These are phyloP conservation scores for Trichoderma asperelloides DNA, from an alignment of 495 filamentous ascomycete genomes.

Conservation along the genomic window DNA sequence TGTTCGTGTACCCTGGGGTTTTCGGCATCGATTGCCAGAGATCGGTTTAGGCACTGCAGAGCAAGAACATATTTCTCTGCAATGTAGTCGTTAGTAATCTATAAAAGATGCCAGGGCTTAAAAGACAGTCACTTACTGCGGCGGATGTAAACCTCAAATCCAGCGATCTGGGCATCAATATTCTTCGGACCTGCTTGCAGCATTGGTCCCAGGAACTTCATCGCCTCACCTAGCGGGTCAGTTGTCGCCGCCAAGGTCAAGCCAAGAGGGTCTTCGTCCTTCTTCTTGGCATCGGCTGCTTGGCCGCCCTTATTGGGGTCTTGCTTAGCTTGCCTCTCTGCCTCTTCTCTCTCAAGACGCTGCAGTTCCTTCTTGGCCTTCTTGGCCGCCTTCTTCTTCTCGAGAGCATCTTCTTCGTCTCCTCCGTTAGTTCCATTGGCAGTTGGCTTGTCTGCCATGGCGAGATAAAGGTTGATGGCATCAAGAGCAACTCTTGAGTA, in stretches of 20 bases:
- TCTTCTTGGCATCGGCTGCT: conserved; percentile 56
- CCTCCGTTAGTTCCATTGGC: conserved; percentile 40
- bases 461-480: conserved; percentile 71
- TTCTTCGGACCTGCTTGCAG: conserved; percentile 75
- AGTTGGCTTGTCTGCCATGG: conserved; percentile 67
- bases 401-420: conserved; percentile 43
- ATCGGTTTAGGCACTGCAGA: conserved; percentile 72
- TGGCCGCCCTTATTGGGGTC: conserved; percentile 54
- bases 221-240: conserved; percentile 74
- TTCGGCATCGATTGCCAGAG: conserved; percentile 55
- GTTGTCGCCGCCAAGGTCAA: conserved; percentile 65
- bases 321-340: conserved; percentile 61
- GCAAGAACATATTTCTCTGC: conserved; percentile 78
- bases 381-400: conserved; percentile 87
- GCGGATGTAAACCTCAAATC: conserved; percentile 82
- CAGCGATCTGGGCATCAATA: conserved; percentile 71
- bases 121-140: conserved; percentile 47
- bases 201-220: conserved; percentile 75
- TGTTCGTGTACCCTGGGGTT: conserved; percentile 75
- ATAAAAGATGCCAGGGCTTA: background rate
- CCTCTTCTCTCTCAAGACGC: conserved; percentile 72
- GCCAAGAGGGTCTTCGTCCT: conserved; percentile 81
- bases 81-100: conserved; percentile 21
- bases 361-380: conserved; percentile 91
- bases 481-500: conserved; percentile 78